Evolutionary conservation across 345 rosid species (phyloP).

Genomic region (Pistacia vera): DNA sequence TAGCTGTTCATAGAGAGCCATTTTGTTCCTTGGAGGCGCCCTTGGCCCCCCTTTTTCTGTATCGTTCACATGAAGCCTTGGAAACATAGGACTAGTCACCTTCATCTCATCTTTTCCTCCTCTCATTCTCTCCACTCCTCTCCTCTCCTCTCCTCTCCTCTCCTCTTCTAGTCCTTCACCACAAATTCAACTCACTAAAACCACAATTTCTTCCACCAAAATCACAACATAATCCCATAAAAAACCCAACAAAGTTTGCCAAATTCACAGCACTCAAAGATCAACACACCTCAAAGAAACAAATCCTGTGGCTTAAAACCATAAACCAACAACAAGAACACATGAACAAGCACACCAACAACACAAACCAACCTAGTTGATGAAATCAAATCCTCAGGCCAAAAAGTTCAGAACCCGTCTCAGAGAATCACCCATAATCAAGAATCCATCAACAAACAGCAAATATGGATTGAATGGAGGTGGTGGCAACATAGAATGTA

Average conservation of each 20-base stretch:
- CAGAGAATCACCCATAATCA: conserved; percentile 23
- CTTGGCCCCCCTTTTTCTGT: conserved; percentile 65
- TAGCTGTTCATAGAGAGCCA: conserved; percentile 77
- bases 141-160: conserved; percentile 14
- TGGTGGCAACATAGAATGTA: not conserved
- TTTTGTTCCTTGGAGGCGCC: conserved; percentile 77
- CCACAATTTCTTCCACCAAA: conserved; percentile 4
- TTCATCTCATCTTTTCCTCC: conserved; percentile 49
- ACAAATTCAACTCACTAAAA: conserved; percentile 22
- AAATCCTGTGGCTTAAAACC: conserved; percentile 15
- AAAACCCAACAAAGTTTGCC: conserved; percentile 5
- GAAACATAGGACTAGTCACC: conserved; percentile 59
- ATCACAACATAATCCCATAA: conserved; percentile 22
- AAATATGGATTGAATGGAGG: too few relatives aligned
- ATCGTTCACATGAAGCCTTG: conserved; percentile 71
- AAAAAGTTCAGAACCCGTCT: conserved; percentile 1
- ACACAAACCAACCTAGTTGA: not conserved
- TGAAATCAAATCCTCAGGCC: conserved; percentile 8
- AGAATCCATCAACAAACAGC: conserved; percentile 16
- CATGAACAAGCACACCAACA: not conserved
- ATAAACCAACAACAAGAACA: conserved; percentile 10
- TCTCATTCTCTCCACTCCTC: conserved; percentile 28
- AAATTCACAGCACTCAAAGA: conserved; percentile 2
- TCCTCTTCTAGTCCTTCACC: conserved; percentile 12
- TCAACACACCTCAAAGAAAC: conserved; percentile 31